Percentiles rank a stretch among this genome's conserved stretches.
phyloP scores from a whole-genome alignment of 2,329 filamentous ascomycete genomes.

The Ceratocystis cacaofunesta region DNA sequence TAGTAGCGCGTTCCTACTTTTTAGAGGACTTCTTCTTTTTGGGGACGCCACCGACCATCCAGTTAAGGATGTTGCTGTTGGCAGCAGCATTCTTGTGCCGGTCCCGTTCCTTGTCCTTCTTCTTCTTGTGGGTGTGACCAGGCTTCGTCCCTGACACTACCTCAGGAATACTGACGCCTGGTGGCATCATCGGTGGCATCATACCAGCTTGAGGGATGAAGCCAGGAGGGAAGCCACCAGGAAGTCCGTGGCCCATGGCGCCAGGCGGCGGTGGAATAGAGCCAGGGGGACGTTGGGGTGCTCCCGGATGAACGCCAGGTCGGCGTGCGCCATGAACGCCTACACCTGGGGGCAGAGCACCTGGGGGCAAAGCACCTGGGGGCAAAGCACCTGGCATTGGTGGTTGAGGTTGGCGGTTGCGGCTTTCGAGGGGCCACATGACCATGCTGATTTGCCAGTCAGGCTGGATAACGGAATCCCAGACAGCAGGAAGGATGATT shows the following conservation, averaged over 20 bases:
- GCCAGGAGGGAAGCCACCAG: neutral
- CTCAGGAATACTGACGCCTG: neutral
- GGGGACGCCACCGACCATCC: neutral
- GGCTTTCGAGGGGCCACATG: slow-evolving; percentile 43
- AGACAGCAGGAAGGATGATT: slow-evolving; percentile 63
- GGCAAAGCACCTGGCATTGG: neutral
- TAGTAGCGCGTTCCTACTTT: slow-evolving; percentile 4
- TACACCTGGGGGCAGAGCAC: neutral
- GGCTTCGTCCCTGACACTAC: neutral
- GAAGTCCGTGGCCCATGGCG: neutral
- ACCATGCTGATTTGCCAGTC: slow-evolving; percentile 44
- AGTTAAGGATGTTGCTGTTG: neutral
- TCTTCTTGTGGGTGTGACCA: neutral
- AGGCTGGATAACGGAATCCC: slow-evolving; percentile 68
- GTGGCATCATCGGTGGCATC: slow-evolving; percentile 1
- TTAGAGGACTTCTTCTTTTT: slow-evolving; percentile 6
- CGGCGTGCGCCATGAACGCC: neutral
- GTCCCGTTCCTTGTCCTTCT: neutral
- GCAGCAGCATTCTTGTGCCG: neutral
- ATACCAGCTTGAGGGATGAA: neutral
- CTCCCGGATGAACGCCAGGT: neutral
- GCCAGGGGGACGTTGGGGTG: neutral
- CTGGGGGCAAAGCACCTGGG: neutral
- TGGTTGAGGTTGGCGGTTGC: slow-evolving; percentile 14
- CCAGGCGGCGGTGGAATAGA: slow-evolving; percentile 4